Percentiles rank a stretch among this genome's conserved stretches.
Evolutionary conservation across 176 grass and related monocot species (phyloP).

Genomic region (Alopecurus myosuroides): DNA sequence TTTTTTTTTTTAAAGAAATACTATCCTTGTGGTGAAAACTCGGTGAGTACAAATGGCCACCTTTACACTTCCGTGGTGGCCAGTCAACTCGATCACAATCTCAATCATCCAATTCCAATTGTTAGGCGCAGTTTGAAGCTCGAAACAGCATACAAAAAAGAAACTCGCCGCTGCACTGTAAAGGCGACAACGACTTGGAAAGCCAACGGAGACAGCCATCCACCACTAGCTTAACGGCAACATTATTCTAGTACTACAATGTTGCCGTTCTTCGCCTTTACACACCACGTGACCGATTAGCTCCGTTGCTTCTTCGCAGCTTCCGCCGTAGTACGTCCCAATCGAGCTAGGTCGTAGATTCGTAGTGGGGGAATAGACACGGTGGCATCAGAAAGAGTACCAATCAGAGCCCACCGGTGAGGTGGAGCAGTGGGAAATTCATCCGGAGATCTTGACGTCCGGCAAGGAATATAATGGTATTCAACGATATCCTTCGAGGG

Average conservation of each 20-base stretch:
- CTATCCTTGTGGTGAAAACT: no score
- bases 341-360: not conserved
- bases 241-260: not conserved
- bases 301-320: constrained; percentile 30
- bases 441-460: not conserved
- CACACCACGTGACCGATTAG: not conserved
- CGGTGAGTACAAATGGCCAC: no score
- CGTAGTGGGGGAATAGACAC: no score
- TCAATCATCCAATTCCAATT: not conserved
- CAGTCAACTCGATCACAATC: not conserved
- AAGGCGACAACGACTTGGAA: not conserved
- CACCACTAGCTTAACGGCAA: not conserved
- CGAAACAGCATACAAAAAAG: not conserved
- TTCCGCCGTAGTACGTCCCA: not conserved
- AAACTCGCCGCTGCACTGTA: not conserved
- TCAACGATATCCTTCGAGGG: not conserved
- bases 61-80: not conserved
- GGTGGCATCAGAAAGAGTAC: not conserved
- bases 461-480: not conserved
- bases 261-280: not conserved
- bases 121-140: not conserved
- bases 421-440: not conserved
- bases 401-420: no score
- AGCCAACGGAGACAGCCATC: not conserved
- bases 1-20: no score